Conservation (phyloP, 108 stramenopile species). For the Cyclotella kingstonii region DNA sequence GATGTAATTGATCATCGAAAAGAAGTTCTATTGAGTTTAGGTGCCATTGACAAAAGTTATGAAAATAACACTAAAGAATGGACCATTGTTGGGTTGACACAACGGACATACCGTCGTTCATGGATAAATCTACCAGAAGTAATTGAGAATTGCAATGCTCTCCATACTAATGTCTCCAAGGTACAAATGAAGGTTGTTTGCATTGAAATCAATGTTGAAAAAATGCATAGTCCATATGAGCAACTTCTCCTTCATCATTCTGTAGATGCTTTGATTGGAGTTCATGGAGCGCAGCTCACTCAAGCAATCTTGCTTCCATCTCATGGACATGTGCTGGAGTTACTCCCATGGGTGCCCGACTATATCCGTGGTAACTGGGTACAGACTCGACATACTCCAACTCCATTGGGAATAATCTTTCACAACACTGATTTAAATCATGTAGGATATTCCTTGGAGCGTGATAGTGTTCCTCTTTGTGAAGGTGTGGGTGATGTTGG, state of each 20-base stretch:
- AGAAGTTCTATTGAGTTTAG: slow-evolving; percentile 5
- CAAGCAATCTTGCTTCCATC: slow-evolving; percentile 50
- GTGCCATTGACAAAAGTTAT: slow-evolving; percentile 13
- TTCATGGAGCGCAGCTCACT: slow-evolving; percentile 57
- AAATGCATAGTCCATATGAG: slow-evolving; percentile 29
- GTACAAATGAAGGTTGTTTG: slow-evolving; percentile 29
- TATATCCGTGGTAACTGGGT: slow-evolving; percentile 48
- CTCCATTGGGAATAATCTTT: slow-evolving; percentile 53
- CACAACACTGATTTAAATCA: slow-evolving; percentile 53
- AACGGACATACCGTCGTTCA: slow-evolving; percentile 16
- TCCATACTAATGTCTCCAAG: not conserved
- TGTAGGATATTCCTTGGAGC: slow-evolving; percentile 38
- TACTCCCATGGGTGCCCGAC: slow-evolving; percentile 50
- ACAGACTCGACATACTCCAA: slow-evolving; percentile 22
- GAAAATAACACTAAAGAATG: slow-evolving; percentile 28
- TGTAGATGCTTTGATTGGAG: slow-evolving; percentile 57
- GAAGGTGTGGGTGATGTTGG: slow-evolving; percentile 12
- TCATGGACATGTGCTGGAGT: slow-evolving; percentile 45
- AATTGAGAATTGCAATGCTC: slow-evolving; percentile 32
- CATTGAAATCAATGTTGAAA: slow-evolving; percentile 53
- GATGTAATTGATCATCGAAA: slow-evolving; percentile 16
- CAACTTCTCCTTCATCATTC: slow-evolving; percentile 52
- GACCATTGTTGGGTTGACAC: slow-evolving; percentile 24
- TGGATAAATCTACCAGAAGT: slow-evolving; percentile 31
- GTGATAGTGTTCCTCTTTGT: slow-evolving; percentile 35